A percentile compares a stretch with the other conserved stretches of the same genome.
phyloP scores from a whole-genome alignment of 305 asterid species.

The Fraxinus platypoda region DNA sequence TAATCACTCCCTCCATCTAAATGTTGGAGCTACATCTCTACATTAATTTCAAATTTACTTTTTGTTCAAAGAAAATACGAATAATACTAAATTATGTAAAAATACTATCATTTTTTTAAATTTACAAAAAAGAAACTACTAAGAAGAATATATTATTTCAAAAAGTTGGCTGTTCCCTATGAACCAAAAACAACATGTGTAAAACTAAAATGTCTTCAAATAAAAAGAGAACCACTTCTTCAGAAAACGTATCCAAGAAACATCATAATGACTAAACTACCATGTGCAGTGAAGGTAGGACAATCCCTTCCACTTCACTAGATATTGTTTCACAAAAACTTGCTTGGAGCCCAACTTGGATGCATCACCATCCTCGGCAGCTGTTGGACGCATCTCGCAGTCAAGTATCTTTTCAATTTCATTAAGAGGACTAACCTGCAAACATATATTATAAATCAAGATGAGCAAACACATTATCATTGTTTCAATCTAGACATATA shows the following conservation, averaged over 20 bases:
- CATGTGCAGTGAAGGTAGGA: constrained; percentile 95
- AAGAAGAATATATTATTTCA: constrained; percentile 19
- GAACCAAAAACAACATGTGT: constrained; percentile 15
- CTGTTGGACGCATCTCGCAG: constrained; percentile 82
- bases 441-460: constrained; percentile 22
- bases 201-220: constrained; percentile 9
- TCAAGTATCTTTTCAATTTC: constrained; percentile 92
- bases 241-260: constrained; percentile 22
- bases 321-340: constrained; percentile 80
- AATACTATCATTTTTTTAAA: not conserved
- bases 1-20: not conserved
- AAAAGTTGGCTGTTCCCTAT: constrained; percentile 19
- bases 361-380: constrained; percentile 61
- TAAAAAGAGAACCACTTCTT: constrained; percentile 2
- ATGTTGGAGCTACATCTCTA: constrained; percentile 14
- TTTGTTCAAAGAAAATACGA: constrained; percentile 19
- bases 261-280: constrained; percentile 37
- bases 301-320: constrained; percentile 92
- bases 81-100: not conserved
- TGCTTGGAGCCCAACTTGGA: constrained; percentile 73
- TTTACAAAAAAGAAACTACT: not conserved
- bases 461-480: constrained; percentile 17
- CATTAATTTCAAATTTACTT: constrained; percentile 21
- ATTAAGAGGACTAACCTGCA: constrained; percentile 77
- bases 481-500: constrained; percentile 4